A percentile compares a stretch with the other conserved stretches of the same genome.
phyloP scores from a whole-genome alignment of 73 alveolate species.

The Tetrahymena borealis region DNA sequence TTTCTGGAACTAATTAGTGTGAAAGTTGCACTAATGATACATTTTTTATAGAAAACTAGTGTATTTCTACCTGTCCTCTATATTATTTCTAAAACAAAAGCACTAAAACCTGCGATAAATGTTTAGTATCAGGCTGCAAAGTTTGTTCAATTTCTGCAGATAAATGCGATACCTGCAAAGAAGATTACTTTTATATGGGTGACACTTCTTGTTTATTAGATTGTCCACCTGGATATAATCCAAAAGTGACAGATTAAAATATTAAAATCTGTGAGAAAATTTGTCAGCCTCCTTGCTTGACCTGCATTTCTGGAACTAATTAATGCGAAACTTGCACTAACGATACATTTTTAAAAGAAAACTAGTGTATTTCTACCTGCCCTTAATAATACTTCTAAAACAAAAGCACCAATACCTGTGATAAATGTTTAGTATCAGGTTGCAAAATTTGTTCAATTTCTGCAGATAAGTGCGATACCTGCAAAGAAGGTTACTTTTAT shows the following conservation, averaged over 20 bases:
- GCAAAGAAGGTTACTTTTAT: not conserved
- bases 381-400: not conserved
- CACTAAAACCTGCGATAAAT: not conserved
- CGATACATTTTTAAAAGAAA: not conserved
- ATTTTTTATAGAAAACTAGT: not conserved
- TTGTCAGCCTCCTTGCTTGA: no score
- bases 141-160: not conserved
- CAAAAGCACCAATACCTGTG: not conserved
- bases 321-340: not conserved
- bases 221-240: not conserved
- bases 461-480: not conserved
- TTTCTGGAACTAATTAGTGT: not conserved
- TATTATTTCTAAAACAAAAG: not conserved
- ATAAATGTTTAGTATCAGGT: not conserved
- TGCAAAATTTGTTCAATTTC: not conserved
- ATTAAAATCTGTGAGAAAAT: no score
- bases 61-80: not conserved
- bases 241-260: no score
- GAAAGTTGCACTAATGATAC: not conserved
- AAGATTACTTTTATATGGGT: not conserved
- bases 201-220: not conserved
- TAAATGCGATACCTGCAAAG: not conserved
- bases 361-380: not conserved
- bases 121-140: not conserved
- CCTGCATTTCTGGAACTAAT: no score